Percentiles rank a stretch among this genome's conserved stretches.
These are phyloP conservation scores for Macrophomina tecta DNA, from an alignment of 2,329 filamentous ascomycete genomes.

Conservation along the genomic window DNA sequence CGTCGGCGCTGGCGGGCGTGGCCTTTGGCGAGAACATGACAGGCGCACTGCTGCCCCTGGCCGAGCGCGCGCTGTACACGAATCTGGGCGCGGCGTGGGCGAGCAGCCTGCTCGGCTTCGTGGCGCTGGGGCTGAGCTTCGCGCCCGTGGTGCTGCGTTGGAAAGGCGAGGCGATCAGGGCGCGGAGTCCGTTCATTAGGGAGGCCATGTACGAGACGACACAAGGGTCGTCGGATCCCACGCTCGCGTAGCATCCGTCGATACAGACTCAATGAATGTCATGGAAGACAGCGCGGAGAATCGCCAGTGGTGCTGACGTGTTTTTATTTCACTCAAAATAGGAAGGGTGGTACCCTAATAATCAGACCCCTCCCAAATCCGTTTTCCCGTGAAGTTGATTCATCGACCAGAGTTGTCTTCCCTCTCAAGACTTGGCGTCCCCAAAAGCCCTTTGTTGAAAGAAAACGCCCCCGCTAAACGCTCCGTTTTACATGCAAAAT, in stretches of 20 bases:
- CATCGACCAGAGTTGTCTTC: slow-evolving; percentile 18
- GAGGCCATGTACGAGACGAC: slow-evolving; percentile 30
- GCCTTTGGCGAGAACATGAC: slow-evolving; percentile 58
- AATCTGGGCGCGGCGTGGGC: slow-evolving; percentile 57
- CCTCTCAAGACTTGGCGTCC: not conserved
- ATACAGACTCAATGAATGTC: not conserved
- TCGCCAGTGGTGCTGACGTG: too few relatives aligned
- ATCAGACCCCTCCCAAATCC: not conserved
- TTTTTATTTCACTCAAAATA: not conserved
- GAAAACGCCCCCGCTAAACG: slow-evolving; percentile 15
- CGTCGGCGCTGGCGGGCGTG: slow-evolving; percentile 56
- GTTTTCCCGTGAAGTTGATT: slow-evolving; percentile 23
- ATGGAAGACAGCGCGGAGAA: not conserved
- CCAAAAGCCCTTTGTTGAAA: slow-evolving; percentile 7
- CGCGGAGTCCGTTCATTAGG: slow-evolving; percentile 46
- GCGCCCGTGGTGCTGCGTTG: slow-evolving; percentile 53
- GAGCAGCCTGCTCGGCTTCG: slow-evolving; percentile 53
- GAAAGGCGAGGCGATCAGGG: slow-evolving; percentile 50
- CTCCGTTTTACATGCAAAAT: slow-evolving; percentile 9
- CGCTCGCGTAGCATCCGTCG: not conserved
- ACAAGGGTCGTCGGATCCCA: not conserved
- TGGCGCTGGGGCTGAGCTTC: slow-evolving; percentile 51
- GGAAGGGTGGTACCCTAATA: not conserved
- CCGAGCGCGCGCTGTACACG: slow-evolving; percentile 55
- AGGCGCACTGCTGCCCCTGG: slow-evolving; percentile 56